Evolutionary conservation across 306 rosid genomes (phyloP).

Genomic region (Prunus persica): Prunus_persica_NCBIv2 NC_034016.1:14892001-14892500

Average conservation of each 20-base stretch:
- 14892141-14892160: slow-evolving; percentile 99
- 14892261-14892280: neutral
- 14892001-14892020: slow-evolving; percentile 92
- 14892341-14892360: neutral
- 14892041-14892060: slow-evolving; percentile 15
- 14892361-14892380: neutral
- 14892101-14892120: neutral
- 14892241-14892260: slow-evolving; percentile 25
- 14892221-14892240: slow-evolving; percentile 50
- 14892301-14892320: neutral
- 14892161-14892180: slow-evolving; percentile 67
- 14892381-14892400: neutral
- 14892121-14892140: slow-evolving; percentile 25
- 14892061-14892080: neutral
- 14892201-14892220: slow-evolving; percentile 94
- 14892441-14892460: slow-evolving; percentile 57
- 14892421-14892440: neutral
- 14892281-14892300: neutral
- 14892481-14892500: slow-evolving; percentile 81
- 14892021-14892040: slow-evolving; percentile 33
- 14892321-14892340: neutral
- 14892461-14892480: slow-evolving; percentile 98
- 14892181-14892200: slow-evolving; percentile 56
- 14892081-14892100: neutral
- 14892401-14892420: neutral